Evolutionary conservation across 805 yeast species (phyloP).

Genomic region (Starmerella vitae): DNA sequence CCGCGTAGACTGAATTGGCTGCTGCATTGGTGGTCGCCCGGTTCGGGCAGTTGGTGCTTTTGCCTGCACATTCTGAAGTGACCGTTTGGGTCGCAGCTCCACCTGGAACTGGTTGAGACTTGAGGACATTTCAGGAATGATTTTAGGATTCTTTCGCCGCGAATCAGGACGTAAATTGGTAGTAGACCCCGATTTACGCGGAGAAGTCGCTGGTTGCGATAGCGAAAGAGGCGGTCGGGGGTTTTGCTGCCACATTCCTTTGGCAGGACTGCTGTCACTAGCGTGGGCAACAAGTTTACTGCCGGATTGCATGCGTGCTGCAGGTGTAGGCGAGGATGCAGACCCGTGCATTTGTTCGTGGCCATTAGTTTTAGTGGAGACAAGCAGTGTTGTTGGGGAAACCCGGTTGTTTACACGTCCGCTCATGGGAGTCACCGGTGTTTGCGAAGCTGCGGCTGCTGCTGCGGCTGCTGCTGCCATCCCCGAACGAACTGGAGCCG

Average conservation of each 20-base stretch:
- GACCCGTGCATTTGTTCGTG: background rate
- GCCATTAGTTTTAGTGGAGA: slow-evolving; percentile 3
- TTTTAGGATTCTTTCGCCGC: slow-evolving; percentile 14
- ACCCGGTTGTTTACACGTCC: slow-evolving; percentile 3
- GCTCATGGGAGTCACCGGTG: slow-evolving; percentile 10
- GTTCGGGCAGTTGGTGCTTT: too few species aligned
- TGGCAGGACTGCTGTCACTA: slow-evolving; percentile 25
- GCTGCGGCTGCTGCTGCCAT: slow-evolving; percentile 20
- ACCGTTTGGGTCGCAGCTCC: slow-evolving; percentile 16
- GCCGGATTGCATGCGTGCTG: slow-evolving; percentile 21
- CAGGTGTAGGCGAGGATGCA: slow-evolving; percentile 25
- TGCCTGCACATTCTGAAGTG: background rate
- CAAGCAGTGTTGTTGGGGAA: slow-evolving; percentile 20
- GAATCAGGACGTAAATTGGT: slow-evolving; percentile 8
- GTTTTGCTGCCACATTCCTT: slow-evolving; percentile 22
- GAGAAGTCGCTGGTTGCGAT: slow-evolving; percentile 9
- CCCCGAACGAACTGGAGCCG: slow-evolving; percentile 6
- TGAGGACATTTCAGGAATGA: slow-evolving; percentile 24
- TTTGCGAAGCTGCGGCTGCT: slow-evolving; percentile 3
- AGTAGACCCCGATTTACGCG: slow-evolving; percentile 13
- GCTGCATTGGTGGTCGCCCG: too few species aligned
- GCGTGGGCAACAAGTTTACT: slow-evolving; percentile 25
- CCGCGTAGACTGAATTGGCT: too few species aligned
- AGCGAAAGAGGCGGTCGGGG: slow-evolving; percentile 6
- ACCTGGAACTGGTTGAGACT: slow-evolving; percentile 26